Evolutionary conservation across 176 grass and related monocot species (phyloP).

Genomic region (Carex scoparia): DNA sequence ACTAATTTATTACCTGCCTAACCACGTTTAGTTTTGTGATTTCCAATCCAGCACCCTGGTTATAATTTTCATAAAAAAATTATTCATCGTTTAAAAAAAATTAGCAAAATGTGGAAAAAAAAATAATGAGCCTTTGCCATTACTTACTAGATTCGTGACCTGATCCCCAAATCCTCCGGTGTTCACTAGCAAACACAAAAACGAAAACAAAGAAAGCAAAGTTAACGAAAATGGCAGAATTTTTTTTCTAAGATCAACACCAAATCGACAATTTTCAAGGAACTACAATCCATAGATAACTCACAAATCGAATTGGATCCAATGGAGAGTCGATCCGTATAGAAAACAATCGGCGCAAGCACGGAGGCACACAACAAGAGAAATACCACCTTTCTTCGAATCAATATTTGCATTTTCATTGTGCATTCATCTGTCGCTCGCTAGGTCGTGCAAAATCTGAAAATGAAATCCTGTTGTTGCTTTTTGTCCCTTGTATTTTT

Average conservation of each 20-base stretch:
- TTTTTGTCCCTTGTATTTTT: neutral
- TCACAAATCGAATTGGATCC: constrained; percentile 32
- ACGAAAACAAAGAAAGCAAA: neutral
- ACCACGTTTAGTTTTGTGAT: constrained; percentile 22
- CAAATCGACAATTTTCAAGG: neutral
- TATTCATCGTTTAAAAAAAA: constrained; percentile 1
- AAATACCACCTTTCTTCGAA: constrained; percentile 33
- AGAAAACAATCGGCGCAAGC: constrained; percentile 41
- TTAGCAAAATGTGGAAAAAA: neutral
- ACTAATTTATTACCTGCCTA: constrained; percentile 26
- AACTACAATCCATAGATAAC: neutral
- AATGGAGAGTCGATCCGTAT: constrained; percentile 43
- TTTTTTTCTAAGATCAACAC: neutral
- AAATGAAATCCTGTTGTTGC: neutral
- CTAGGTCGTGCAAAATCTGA: neutral
- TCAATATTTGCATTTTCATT: constrained; percentile 17
- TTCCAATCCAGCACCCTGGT: constrained; percentile 26
- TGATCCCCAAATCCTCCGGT: constrained; percentile 29
- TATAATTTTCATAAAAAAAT: neutral
- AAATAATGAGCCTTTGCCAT: neutral
- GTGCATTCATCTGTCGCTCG: neutral
- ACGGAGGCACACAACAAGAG: constrained; percentile 39
- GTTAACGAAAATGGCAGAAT: neutral
- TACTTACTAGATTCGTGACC: constrained; percentile 29
- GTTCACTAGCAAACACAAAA: constrained; percentile 21